These are phyloP conservation scores for Aeschynomene evenia DNA, from an alignment of 306 rosid species.

Conservation along the genomic window DNA sequence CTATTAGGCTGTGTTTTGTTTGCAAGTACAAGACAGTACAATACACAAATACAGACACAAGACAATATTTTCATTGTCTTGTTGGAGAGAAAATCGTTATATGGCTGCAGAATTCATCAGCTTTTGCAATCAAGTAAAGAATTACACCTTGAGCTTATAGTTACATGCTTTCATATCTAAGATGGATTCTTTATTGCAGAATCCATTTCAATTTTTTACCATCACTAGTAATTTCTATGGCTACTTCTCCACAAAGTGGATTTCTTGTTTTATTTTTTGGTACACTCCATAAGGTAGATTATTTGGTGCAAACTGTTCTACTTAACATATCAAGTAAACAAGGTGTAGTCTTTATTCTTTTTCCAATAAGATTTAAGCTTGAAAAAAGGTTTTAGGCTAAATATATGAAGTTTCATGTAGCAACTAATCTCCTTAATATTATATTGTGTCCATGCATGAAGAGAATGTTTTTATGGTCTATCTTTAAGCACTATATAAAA, in stretches of 20 bases:
- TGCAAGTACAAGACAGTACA: too few species aligned
- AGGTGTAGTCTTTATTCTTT: too few species aligned
- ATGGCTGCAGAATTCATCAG: not conserved
- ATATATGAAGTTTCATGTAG: not conserved
- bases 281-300: not conserved
- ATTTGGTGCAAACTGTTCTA: not conserved
- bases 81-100: not conserved
- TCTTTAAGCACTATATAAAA: not conserved
- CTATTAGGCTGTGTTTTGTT: too few species aligned
- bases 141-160: not conserved
- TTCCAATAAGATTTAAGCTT: not conserved
- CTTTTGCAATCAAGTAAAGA: not conserved
- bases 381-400: not conserved
- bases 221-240: not conserved
- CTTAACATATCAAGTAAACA: not conserved
- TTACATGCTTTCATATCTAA: not conserved
- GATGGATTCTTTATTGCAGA: not conserved
- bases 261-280: too few species aligned
- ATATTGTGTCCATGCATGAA: not conserved
- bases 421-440: not conserved
- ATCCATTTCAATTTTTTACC: not conserved
- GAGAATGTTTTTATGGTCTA: not conserved
- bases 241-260: not conserved
- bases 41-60: too few species aligned
- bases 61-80: not conserved